Conservation (phyloP, 441 rosid species). For the Caryocar brasiliense region DNA sequence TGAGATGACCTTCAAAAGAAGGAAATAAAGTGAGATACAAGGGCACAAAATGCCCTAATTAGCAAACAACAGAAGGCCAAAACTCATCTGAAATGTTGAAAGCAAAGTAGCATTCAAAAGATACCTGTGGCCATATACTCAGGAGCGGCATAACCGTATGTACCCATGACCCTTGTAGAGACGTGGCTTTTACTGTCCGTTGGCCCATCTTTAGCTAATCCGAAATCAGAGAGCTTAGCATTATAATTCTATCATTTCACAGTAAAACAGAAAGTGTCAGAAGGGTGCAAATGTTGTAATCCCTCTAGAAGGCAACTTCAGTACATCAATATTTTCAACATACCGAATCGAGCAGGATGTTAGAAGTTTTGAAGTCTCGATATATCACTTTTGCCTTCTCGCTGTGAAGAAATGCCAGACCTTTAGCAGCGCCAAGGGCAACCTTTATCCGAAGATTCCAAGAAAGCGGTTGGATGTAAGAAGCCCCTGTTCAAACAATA, state of each 20-base stretch:
- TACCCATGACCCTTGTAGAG: slow-evolving; percentile 92
- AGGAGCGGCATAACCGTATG: slow-evolving; percentile 93
- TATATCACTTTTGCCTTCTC: slow-evolving; percentile 75
- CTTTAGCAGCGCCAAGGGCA: slow-evolving; percentile 86
- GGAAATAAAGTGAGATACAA: not conserved
- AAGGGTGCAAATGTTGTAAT: not conserved
- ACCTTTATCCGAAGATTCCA: slow-evolving; percentile 75
- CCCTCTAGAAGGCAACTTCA: not conserved
- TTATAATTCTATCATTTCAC: slow-evolving; percentile 40
- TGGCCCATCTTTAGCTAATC: slow-evolving; percentile 94
- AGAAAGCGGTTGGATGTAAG: slow-evolving; percentile 60
- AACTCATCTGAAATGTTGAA: not conserved
- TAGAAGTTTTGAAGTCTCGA: slow-evolving; percentile 80
- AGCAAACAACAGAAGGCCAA: too few species aligned
- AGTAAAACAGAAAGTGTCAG: slow-evolving; percentile 9
- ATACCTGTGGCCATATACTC: slow-evolving; percentile 89
- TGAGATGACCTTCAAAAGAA: slow-evolving; percentile 47
- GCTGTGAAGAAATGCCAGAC: slow-evolving; percentile 85
- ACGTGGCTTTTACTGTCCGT: slow-evolving; percentile 67
- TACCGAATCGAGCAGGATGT: slow-evolving; percentile 80
- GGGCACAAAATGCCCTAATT: not conserved
- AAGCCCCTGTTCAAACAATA: slow-evolving; percentile 35
- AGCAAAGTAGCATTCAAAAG: not conserved
- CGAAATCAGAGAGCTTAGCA: slow-evolving; percentile 95
- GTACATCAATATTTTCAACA: not conserved